These are phyloP conservation scores for Juglanconis oblonga DNA, from an alignment of 2,329 filamentous ascomycete genomes.

Conservation along the genomic window DNA sequence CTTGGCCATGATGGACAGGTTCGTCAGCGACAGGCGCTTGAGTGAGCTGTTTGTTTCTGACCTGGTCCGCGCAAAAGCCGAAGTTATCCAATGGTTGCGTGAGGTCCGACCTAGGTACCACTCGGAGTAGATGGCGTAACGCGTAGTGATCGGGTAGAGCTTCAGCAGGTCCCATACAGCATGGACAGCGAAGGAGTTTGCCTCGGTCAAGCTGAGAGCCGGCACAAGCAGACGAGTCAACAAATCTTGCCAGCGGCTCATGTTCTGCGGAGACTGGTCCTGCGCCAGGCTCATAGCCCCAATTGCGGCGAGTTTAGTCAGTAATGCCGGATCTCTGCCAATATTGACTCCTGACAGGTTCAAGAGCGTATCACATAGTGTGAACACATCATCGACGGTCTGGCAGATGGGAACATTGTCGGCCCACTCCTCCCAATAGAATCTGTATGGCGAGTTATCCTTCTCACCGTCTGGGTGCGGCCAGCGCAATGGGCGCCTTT, in stretches of 20 bases:
- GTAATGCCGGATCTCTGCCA: constrained; percentile 73
- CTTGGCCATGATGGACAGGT: constrained; percentile 81
- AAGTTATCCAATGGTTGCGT: constrained; percentile 71
- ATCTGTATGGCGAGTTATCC: constrained; percentile 78
- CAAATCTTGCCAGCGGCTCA: constrained; percentile 77
- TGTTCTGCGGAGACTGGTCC: constrained; percentile 69
- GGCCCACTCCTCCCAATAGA: constrained; percentile 97
- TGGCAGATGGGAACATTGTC: constrained; percentile 93
- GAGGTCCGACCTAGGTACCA: constrained; percentile 84
- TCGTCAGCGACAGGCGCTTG: constrained; percentile 86
- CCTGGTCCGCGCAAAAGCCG: constrained; percentile 73
- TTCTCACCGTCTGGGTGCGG: constrained; percentile 78
- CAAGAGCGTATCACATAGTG: constrained; percentile 77
- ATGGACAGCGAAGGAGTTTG: constrained; percentile 80
- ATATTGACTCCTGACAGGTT: constrained; percentile 87
- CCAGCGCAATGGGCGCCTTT: constrained; percentile 76
- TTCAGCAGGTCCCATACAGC: constrained; percentile 83
- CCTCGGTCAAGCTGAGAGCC: constrained; percentile 78
- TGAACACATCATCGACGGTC: constrained; percentile 84
- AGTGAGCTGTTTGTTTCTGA: constrained; percentile 81
- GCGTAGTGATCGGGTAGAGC: constrained; percentile 69
- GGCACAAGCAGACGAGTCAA: constrained; percentile 83
- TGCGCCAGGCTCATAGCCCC: constrained; percentile 71
- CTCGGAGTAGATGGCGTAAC: constrained; percentile 89
- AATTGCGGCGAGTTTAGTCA: constrained; percentile 83